Percentiles rank a stretch among this genome's conserved stretches.
Conservation (phyloP, 2,329 filamentous ascomycete species). For the Fonsecaea multimorphosa region DNA sequence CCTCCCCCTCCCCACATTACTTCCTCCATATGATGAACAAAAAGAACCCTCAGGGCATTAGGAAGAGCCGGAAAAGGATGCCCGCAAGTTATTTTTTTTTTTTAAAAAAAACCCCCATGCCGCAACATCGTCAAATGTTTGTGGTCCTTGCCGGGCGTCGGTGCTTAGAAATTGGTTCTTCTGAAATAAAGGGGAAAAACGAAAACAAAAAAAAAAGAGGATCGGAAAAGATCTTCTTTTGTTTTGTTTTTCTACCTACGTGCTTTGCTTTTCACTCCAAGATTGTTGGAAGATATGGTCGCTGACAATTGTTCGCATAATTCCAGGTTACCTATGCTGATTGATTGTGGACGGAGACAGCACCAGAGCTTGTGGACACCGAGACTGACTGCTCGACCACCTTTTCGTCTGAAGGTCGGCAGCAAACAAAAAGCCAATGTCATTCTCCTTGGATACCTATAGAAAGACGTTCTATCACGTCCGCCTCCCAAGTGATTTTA, state of each 20-base stretch:
- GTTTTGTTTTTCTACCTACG: not conserved
- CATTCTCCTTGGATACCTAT: not conserved
- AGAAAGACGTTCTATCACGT: not conserved
- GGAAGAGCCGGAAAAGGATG: constrained; percentile 44
- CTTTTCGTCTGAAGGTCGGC: not conserved
- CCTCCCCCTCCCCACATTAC: not conserved
- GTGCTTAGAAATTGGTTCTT: constrained; percentile 42
- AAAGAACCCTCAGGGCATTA: constrained; percentile 41
- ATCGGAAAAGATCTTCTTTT: too few relatives aligned
- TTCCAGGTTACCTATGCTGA: not conserved
- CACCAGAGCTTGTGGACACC: not conserved
- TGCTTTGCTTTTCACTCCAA: too few relatives aligned
- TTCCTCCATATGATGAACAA: constrained; percentile 36
- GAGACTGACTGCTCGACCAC: not conserved
- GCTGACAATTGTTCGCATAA: not conserved
- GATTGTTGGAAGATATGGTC: too few relatives aligned
- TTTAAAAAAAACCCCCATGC: not conserved
- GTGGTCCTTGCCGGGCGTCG: constrained; percentile 31
- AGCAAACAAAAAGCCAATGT: not conserved
- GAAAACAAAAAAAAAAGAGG: not conserved
- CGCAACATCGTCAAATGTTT: constrained; percentile 40
- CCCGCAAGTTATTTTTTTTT: not conserved
- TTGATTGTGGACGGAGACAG: not conserved
- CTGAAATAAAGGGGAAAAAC: constrained; percentile 27
- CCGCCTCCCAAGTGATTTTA: not conserved